Evolutionary conservation across 345 rosid species (phyloP).

Genomic region (Boechera divaricarpa): DNA sequence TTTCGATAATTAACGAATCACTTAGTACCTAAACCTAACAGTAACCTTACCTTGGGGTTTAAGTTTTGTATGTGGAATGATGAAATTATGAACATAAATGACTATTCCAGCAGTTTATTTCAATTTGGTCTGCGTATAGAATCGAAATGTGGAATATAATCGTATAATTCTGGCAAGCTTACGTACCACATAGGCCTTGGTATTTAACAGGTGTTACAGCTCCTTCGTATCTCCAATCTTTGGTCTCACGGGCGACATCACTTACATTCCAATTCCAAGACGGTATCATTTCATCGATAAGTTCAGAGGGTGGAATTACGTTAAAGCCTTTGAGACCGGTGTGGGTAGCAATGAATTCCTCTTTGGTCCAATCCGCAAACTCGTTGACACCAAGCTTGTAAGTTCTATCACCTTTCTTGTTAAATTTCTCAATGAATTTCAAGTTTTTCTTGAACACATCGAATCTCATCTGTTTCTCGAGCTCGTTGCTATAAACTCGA

Average conservation of each 20-base stretch:
- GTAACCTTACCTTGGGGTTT: constrained; percentile 22
- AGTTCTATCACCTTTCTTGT: constrained; percentile 37
- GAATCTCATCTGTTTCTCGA: constrained; percentile 44
- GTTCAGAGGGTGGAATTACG: neutral
- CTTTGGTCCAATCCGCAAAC: constrained; percentile 55
- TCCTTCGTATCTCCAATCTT: constrained; percentile 54
- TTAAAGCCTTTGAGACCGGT: constrained; percentile 44
- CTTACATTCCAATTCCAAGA: constrained; percentile 40
- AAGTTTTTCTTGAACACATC: constrained; percentile 50
- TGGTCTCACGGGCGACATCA: constrained; percentile 29
- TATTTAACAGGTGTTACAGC: constrained; percentile 52
- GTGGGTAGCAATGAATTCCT: constrained; percentile 49
- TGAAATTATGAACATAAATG: neutral
- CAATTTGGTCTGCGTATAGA: neutral
- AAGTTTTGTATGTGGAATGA: constrained; percentile 1
- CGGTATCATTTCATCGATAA: neutral
- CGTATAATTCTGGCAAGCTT: neutral
- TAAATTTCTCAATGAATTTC: constrained; percentile 50
- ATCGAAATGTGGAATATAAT: neutral
- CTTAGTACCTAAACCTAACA: constrained; percentile 15
- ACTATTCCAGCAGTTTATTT: neutral
- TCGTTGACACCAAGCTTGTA: constrained; percentile 53
- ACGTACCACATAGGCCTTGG: constrained; percentile 53
- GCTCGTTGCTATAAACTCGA: constrained; percentile 40
- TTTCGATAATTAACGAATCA: neutral